Evolutionary conservation across 148 eudicot genomes (phyloP), one percentile per base, ranked within the genome.

Genomic region (Arbutus unedo): DNA sequence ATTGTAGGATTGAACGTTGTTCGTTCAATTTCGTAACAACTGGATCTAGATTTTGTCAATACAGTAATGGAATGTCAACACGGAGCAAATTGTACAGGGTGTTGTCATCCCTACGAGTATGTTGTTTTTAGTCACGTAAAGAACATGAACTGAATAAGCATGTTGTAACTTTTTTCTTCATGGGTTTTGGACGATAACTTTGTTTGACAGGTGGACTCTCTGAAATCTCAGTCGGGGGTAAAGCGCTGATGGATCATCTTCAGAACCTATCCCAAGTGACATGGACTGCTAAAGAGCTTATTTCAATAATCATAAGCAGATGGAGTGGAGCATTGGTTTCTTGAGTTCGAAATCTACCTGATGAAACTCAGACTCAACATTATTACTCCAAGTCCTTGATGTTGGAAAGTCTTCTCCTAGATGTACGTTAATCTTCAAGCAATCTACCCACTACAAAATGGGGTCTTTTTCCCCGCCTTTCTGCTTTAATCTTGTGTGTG

Each of bases 211-310:
- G 85, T 67, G 70, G 67, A 70, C 19, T 81, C 45, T 74, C 79
- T 3, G 77, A 21, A 54, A n/a, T 68, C 10, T 70, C 77, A 31
- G 14, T 31, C 4, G 23, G 16, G 45, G 83, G 77, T 62, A 77
- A 79, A 81, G 79, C 75, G 74, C 57, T 83, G 79, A 14, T 83
- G 31, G 38, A 19, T 18, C 76, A 75, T 74, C 86, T 89, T 19
- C 53, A 21, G 8, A 60, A 79, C 48, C 83, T 89, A 23, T 89
- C 88, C 47, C 55, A 64, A 76, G 85, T 79, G 38, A 87, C 91
- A 80, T 89, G 91, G 91, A 85, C 91, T n/a, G 91, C 91, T 3
- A 80, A 62, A 60, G 86, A 82, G 81, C 84, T 89, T 25, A 57
- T 82, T 81, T 85, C 83, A 23, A 18, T 83, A 10, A 67, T 80